These are phyloP conservation scores for Calcarisporium arbuscula DNA, from an alignment of 2,329 filamentous ascomycete genomes.

Conservation along the genomic window DNA sequence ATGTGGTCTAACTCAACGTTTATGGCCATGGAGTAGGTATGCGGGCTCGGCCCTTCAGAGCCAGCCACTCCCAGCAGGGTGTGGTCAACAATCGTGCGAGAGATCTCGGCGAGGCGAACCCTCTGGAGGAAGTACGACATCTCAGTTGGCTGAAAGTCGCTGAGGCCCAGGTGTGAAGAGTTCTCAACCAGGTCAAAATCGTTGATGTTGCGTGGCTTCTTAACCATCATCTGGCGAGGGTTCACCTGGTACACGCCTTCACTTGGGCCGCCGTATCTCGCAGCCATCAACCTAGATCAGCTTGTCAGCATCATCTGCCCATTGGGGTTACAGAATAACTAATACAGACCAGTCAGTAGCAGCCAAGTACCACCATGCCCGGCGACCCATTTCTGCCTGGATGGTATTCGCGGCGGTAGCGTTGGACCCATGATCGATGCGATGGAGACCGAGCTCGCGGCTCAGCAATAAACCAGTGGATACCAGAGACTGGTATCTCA, in stretches of 20 bases:
- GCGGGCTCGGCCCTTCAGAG: neutral
- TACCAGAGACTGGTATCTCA: too few species aligned
- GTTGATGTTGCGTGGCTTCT: constrained; percentile 3
- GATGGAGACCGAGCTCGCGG: too few species aligned
- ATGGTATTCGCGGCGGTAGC: too few species aligned
- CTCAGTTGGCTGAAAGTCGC: constrained; percentile 1
- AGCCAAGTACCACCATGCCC: too few species aligned
- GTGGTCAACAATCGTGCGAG: constrained; percentile 1
- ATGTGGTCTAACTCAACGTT: constrained; percentile 2
- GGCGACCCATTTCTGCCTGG: too few species aligned
- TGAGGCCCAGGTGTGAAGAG: neutral
- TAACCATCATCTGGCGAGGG: constrained; percentile 1
- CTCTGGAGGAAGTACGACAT: constrained; percentile 3
- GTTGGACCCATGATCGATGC: too few species aligned
- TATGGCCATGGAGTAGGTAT: constrained; percentile 1
- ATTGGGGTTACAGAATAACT: too few species aligned
- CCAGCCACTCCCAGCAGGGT: neutral
- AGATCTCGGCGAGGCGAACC: constrained; percentile 1
- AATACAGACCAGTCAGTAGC: too few species aligned
- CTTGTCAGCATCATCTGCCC: too few species aligned
- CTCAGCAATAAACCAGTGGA: too few species aligned
- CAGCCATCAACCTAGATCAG: too few species aligned
- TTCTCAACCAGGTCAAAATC: constrained; percentile 1
- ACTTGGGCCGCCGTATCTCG: neutral
- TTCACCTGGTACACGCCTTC: constrained; percentile 2